Conservation (phyloP, 306 rosid species). For the Astragalus glycyphyllos region DNA sequence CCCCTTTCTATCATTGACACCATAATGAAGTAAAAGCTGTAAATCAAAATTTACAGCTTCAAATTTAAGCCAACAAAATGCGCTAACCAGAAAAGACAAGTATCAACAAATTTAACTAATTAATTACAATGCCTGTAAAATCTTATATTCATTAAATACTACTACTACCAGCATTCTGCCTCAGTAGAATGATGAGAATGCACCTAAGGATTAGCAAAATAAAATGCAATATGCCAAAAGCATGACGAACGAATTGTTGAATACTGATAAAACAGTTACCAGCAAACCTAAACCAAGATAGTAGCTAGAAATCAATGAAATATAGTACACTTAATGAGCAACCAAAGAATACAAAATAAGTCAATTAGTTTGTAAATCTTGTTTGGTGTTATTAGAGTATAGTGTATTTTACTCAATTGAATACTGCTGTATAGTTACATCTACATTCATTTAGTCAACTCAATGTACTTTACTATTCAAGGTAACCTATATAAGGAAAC, state of each 20-base stretch:
- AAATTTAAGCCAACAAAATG: conserved; percentile 37
- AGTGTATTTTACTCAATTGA: too few species aligned
- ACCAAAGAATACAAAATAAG: not conserved
- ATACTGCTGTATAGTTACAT: too few species aligned
- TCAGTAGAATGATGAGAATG: not conserved
- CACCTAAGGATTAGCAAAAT: not conserved
- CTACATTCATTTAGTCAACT: too few species aligned
- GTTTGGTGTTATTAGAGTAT: too few species aligned
- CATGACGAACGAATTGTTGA: not conserved
- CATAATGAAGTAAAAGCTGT: conserved; percentile 81
- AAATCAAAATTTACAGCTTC: conserved; percentile 39
- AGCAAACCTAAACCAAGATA: conserved; percentile 1
- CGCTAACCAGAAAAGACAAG: conserved; percentile 28
- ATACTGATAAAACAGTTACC: conserved; percentile 5
- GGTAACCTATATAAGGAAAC: too few species aligned
- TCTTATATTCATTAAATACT: not conserved
- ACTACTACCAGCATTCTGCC: not conserved
- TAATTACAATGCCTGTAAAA: conserved; percentile 25
- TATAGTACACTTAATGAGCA: conserved; percentile 11
- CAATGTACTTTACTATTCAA: too few species aligned
- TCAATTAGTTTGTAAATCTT: not conserved
- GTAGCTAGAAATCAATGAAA: conserved; percentile 9
- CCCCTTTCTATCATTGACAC: conserved; percentile 74
- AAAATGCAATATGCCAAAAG: conserved; percentile 12
- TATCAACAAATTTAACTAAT: not conserved